Evolutionary conservation across 1,284 basidiomycete species (phyloP).

Genomic region (Violaceomyces palustris): DNA sequence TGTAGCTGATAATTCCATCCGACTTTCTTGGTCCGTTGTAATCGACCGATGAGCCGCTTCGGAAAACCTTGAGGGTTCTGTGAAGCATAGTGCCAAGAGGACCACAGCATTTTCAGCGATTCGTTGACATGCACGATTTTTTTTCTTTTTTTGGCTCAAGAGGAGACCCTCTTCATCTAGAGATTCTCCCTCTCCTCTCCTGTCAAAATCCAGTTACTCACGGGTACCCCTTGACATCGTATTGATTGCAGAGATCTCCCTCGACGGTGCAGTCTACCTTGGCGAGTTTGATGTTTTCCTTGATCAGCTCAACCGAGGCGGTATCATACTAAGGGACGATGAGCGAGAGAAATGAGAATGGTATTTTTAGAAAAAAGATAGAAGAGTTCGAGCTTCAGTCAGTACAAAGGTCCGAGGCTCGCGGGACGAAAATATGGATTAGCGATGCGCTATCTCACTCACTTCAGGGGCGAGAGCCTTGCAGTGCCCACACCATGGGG

Average conservation of each 20-base stretch:
- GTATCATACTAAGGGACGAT: conserved; percentile 80
- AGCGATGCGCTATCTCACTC: no score
- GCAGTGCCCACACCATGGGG: conserved; percentile 74
- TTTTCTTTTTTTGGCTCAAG: no score
- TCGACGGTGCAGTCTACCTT: conserved; percentile 68
- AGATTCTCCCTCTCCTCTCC: no score
- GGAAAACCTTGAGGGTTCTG: conserved; percentile 86
- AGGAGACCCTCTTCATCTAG: no score
- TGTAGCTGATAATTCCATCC: conserved; percentile 94
- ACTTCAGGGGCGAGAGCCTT: conserved; percentile 61
- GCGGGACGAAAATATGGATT: no score
- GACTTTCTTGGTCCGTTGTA: conserved; percentile 87
- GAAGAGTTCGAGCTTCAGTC: no score
- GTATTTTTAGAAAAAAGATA: no score
- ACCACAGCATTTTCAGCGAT: no score
- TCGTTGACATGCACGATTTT: no score
- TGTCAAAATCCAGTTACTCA: no score
- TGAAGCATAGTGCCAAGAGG: conserved; percentile 56
- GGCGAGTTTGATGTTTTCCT: conserved; percentile 80
- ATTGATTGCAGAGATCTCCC: conserved; percentile 52
- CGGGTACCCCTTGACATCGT: conserved; percentile 88
- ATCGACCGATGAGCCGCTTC: conserved; percentile 66
- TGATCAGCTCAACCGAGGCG: conserved; percentile 84
- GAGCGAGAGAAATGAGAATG: no score
- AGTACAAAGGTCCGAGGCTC: no score